phyloP scores from a whole-genome alignment of 495 filamentous ascomycete genomes.

The Xylaria telfairii region DNA sequence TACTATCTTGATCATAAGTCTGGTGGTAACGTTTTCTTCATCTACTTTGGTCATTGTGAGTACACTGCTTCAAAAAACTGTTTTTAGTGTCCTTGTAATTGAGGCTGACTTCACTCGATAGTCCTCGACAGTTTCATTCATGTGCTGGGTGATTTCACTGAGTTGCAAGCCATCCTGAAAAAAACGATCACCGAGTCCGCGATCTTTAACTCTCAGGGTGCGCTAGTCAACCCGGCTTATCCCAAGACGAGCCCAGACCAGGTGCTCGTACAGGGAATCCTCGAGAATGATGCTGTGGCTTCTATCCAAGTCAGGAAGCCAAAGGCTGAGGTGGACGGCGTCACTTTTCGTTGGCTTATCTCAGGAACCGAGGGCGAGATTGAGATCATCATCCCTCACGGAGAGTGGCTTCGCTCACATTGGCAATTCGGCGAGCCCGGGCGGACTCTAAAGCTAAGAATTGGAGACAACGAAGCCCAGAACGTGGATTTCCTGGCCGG shows the following conservation, averaged over 20 bases:
- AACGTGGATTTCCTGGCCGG: conserved; percentile 8
- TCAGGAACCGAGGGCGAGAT: conserved; percentile 55
- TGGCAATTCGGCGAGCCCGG: neutral
- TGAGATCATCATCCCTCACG: conserved; percentile 35
- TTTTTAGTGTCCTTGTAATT: neutral
- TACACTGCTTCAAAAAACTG: neutral
- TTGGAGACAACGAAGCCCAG: neutral
- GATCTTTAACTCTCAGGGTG: neutral
- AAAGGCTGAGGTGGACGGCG: conserved; percentile 36
- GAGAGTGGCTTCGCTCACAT: neutral
- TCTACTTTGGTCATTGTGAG: conserved; percentile 43
- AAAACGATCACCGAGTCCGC: conserved; percentile 27
- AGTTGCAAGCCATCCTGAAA: conserved; percentile 40
- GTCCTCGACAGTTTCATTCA: conserved; percentile 41
- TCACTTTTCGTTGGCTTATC: conserved; percentile 50
- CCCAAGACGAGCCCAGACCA: conserved; percentile 43
- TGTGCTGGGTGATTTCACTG: conserved; percentile 47
- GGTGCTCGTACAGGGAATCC: conserved; percentile 50
- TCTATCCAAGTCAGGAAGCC: conserved; percentile 46
- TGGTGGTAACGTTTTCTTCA: conserved; percentile 36
- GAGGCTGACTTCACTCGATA: conserved; percentile 12
- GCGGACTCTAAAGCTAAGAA: neutral
- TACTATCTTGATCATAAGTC: conserved; percentile 39
- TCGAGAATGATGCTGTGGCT: conserved; percentile 43
- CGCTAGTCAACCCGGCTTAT: neutral